Base-by-base conservation (phyloP, 75 land plant genomes). In the Adiantum capillusveneris region DNA sequence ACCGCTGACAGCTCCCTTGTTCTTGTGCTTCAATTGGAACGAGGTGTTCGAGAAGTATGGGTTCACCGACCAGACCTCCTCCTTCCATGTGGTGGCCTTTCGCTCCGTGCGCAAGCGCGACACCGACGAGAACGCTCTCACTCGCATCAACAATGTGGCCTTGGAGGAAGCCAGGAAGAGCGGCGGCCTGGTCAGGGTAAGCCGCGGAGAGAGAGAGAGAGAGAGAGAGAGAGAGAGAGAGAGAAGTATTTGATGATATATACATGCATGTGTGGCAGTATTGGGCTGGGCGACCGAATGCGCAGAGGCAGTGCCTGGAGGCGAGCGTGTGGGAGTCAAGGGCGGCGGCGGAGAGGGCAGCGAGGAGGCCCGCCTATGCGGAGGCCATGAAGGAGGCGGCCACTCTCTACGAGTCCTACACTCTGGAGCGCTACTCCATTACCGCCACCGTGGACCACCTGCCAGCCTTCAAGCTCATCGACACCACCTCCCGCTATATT, bases 31-130 rank as follows among this genome's bases (percentile, higher is more conserved):
- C 49, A 46, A 46, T 14, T 46, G 49, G 49, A 46, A 46, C 21
- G 49, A 46, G 21, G 49, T 46, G 14, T 46, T 46, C 49, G 49
- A 46, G 49, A 46, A 46, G 49, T 46, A 46, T 20, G 49, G 49
- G 12, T 46, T 46, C 49, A 46, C 49, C 14, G 49, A 46, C 14
- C n/a, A n/a, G n/a, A 20, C 14, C 49, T 17, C 49, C 17, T n/a
- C 21, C 49, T 46, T 46, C 49, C 21, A 46, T 14, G 49, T 46
- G 12, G 49, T 46, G 14, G 49, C 49, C 6, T 46, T 46, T 20
- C 49, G 49, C 49, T 46, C 49, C 17, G 49, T 46, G 2, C 49
- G 49, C 21, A 17, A 20, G 5, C n/a, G 21, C 21, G 17, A 46
- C 49, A 20, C 21, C 49, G 49, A 46, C 17, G 49, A 46, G 49